Evolutionary conservation across 1,139 yeast species (phyloP).

Genomic region (Saccharomyces uvarum): DNA sequence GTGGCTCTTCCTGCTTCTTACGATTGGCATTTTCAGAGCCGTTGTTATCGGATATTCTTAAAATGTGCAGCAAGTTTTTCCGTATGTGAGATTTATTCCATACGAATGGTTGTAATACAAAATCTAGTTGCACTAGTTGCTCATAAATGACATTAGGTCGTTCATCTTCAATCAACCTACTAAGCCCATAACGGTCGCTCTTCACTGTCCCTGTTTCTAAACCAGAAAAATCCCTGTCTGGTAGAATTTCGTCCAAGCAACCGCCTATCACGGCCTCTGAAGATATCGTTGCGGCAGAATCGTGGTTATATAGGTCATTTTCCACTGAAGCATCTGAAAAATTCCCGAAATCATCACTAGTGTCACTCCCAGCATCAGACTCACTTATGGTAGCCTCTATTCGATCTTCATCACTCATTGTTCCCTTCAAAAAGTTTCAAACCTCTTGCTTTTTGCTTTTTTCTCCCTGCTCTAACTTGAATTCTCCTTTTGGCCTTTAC

Average conservation of each 20-base stretch:
- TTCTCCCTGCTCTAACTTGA: neutral
- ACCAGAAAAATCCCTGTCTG: neutral
- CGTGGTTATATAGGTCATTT: constrained; percentile 3
- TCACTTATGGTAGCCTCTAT: neutral
- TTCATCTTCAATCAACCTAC: constrained; percentile 20
- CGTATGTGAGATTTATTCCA: constrained; percentile 27
- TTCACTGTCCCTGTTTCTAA: neutral
- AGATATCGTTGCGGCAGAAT: neutral
- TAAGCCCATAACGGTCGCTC: constrained; percentile 4
- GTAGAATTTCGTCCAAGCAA: constrained; percentile 6
- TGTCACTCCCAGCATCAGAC: constrained; percentile 13
- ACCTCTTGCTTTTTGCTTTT: neutral
- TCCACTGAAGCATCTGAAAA: constrained; percentile 30
- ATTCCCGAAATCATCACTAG: constrained; percentile 26
- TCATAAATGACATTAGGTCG: constrained; percentile 27
- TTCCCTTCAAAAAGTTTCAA: neutral
- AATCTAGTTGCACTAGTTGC: constrained; percentile 22
- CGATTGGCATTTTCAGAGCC: constrained; percentile 4
- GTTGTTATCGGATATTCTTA: constrained; percentile 17
- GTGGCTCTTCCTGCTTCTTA: constrained; percentile 7
- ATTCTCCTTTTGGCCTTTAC: neutral
- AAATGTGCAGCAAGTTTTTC: constrained; percentile 20
- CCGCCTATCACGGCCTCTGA: constrained; percentile 2
- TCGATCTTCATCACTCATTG: constrained; percentile 1
- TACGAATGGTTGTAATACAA: constrained; percentile 19